Conservation (phyloP, 2,329 filamentous ascomycete genomes). For the Arachnomyces sp. region DNA sequence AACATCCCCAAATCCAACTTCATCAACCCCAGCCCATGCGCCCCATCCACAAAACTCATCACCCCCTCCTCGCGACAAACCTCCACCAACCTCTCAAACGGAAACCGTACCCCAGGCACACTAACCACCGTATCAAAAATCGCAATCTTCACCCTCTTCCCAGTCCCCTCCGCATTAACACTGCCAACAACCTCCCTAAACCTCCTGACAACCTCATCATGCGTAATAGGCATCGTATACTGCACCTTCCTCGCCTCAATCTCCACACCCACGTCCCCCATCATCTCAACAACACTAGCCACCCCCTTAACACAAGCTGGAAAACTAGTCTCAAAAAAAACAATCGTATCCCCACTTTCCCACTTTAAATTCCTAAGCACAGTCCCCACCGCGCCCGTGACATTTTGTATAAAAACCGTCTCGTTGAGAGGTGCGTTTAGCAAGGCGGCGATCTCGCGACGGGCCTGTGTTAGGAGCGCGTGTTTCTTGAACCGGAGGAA, state of each 20-base stretch:
- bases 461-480: constrained; percentile 53
- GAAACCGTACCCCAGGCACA: constrained; percentile 68
- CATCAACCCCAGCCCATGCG: constrained; percentile 76
- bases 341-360: constrained; percentile 59
- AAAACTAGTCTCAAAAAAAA: constrained; percentile 74
- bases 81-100: constrained; percentile 59
- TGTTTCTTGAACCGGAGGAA: constrained; percentile 67
- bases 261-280: constrained; percentile 19
- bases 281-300: constrained; percentile 63
- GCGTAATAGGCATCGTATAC: constrained; percentile 60
- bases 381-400: constrained; percentile 62
- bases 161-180: constrained; percentile 42
- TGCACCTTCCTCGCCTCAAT: constrained; percentile 46
- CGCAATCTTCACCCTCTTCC: constrained; percentile 58
- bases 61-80: constrained; percentile 60
- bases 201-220: constrained; percentile 53
- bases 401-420: constrained; percentile 72
- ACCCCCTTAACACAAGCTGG: constrained; percentile 67
- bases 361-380: constrained; percentile 69
- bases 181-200: constrained; percentile 54
- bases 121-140: constrained; percentile 76
- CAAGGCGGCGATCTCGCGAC: constrained; percentile 55
- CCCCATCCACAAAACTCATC: constrained; percentile 70
- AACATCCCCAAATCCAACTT: constrained; percentile 57
- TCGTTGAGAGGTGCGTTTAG: constrained; percentile 58